Percentiles rank a stretch among this genome's conserved stretches.
Evolutionary conservation across 2,329 filamentous ascomycete genomes (phyloP).

Genomic region (Pseudogymnoascus sp.): DNA sequence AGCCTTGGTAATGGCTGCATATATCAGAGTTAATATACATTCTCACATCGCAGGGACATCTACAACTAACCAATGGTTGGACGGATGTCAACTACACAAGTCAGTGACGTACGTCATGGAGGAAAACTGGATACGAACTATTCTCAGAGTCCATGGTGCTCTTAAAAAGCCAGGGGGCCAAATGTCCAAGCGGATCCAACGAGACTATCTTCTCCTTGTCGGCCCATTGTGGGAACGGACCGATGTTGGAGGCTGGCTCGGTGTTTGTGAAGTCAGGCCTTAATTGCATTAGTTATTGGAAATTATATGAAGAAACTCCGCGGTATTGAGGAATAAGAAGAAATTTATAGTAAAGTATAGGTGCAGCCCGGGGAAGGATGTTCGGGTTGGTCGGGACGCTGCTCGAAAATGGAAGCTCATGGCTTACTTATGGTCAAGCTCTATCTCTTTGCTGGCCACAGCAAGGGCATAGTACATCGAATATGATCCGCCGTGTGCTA

Average conservation of each 20-base stretch:
- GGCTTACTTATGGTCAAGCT: slow-evolving; percentile 62
- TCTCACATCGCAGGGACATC: neutral
- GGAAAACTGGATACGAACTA: slow-evolving; percentile 33
- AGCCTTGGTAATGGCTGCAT: slow-evolving; percentile 29
- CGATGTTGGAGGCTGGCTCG: slow-evolving; percentile 82
- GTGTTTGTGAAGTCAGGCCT: slow-evolving; percentile 72
- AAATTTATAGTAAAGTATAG: slow-evolving; percentile 10
- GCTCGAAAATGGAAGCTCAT: neutral
- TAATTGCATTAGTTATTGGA: neutral
- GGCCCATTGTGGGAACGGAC: slow-evolving; percentile 82
- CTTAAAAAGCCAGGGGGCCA: slow-evolving; percentile 76
- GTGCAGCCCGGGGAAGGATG: neutral
- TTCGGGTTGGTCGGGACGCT: neutral
- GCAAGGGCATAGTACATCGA: slow-evolving; percentile 92
- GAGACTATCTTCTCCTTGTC: slow-evolving; percentile 92
- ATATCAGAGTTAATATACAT: neutral
- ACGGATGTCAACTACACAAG: slow-evolving; percentile 29
- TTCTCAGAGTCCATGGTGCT: slow-evolving; percentile 70
- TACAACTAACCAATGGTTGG: slow-evolving; percentile 28
- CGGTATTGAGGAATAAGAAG: neutral
- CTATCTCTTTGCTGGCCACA: slow-evolving; percentile 82
- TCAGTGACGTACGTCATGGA: slow-evolving; percentile 17
- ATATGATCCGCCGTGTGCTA: slow-evolving; percentile 81
- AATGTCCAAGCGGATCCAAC: slow-evolving; percentile 91
- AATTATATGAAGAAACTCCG: neutral